These are phyloP conservation scores for Gremmenia infestans DNA, from an alignment of 2,329 filamentous ascomycete species.

Conservation along the genomic window DNA sequence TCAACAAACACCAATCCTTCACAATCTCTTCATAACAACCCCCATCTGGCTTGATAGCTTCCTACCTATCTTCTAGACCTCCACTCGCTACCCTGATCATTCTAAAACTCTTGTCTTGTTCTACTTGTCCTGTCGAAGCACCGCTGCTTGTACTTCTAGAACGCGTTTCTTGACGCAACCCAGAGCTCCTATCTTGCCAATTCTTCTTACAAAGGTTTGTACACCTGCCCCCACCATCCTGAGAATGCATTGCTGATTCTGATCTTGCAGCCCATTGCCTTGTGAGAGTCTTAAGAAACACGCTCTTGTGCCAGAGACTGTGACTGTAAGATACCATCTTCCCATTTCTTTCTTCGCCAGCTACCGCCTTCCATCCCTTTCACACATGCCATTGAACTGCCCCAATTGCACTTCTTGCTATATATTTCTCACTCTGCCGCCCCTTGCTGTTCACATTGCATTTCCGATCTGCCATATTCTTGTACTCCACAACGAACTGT, in stretches of 20 bases:
- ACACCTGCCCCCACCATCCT: background rate
- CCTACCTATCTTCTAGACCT: constrained; percentile 34
- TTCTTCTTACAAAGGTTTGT: constrained; percentile 20
- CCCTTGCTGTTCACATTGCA: background rate
- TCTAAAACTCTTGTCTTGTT: constrained; percentile 18
- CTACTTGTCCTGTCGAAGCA: constrained; percentile 2
- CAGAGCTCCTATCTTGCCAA: constrained; percentile 3
- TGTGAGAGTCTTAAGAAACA: constrained; percentile 7
- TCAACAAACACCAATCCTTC: constrained; percentile 23
- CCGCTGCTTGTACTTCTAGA: constrained; percentile 9
- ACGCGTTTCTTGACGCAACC: constrained; percentile 7
- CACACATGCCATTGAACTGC: background rate
- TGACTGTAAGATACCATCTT: constrained; percentile 19
- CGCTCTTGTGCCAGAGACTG: constrained; percentile 19
- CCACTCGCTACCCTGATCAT: constrained; percentile 29
- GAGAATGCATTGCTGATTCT: constrained; percentile 12
- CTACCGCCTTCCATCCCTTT: background rate
- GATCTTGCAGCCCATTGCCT: constrained; percentile 15
- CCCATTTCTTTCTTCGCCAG: background rate
- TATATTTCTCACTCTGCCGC: background rate
- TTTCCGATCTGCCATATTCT: background rate
- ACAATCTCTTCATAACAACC: constrained; percentile 27
- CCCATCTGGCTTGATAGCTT: constrained; percentile 34
- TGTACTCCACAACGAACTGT: background rate
- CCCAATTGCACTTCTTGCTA: background rate